A percentile compares a stretch with the other conserved stretches of the same genome.
Conservation (phyloP, 2,329 filamentous ascomycete genomes). For the Harringtonia lauricola region DNA sequence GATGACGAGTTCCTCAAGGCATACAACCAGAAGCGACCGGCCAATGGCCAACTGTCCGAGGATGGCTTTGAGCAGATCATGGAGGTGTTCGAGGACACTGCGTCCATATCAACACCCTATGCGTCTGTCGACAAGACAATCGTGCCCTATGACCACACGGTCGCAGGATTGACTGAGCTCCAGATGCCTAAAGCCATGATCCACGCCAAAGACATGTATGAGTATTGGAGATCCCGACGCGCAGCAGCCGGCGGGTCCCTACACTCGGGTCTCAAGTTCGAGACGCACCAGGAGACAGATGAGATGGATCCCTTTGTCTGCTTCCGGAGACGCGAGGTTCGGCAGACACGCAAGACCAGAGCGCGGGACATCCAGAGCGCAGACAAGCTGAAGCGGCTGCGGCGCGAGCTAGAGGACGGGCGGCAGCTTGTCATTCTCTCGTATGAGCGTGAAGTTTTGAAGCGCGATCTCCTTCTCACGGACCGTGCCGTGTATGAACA, state of each 20-base stretch:
- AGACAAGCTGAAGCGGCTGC: conserved; percentile 86
- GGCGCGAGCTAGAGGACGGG: conserved; percentile 82
- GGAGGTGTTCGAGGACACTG: conserved; percentile 87
- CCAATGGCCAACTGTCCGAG: conserved; percentile 61
- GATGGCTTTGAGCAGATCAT: conserved; percentile 91
- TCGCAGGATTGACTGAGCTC: conserved; percentile 49
- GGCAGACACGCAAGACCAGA: conserved; percentile 88
- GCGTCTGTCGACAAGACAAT: conserved; percentile 83
- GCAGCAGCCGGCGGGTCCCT: conserved; percentile 58
- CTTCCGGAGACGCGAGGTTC: conserved; percentile 88
- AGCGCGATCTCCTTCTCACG: conserved; percentile 63
- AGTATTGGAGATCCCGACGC: conserved; percentile 74
- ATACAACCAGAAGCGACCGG: conserved; percentile 67
- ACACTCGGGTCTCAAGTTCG: conserved; percentile 77
- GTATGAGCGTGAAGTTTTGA: conserved; percentile 67
- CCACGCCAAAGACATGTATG: conserved; percentile 70
- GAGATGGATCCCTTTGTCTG: conserved; percentile 97
- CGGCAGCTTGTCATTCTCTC: conserved; percentile 70
- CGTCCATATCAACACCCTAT: conserved; percentile 73
- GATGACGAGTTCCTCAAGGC: conserved; percentile 76
- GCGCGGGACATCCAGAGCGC: conserved; percentile 88
- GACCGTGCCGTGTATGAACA: conserved; percentile 77
- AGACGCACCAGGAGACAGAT: conserved; percentile 87
- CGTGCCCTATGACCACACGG: conserved; percentile 66
- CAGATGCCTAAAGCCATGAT: conserved; percentile 36